Conservation (phyloP, 768 basidiomycete species). For the Psilocybe tampanensis region DNA sequence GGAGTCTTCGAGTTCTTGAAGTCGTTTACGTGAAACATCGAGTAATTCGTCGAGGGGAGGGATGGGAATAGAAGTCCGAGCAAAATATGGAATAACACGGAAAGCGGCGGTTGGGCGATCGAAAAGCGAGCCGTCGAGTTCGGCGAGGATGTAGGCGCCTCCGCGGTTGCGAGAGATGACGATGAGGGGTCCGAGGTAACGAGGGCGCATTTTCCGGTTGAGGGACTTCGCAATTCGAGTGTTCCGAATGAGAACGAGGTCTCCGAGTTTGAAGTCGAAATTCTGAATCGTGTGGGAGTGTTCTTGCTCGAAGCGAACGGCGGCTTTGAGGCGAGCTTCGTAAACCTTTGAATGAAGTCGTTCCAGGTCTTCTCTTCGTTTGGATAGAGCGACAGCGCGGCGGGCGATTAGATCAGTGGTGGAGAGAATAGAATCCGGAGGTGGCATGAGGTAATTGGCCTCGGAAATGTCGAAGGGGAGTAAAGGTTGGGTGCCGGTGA, state of each 20-base stretch:
- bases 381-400: slow-evolving; percentile 21
- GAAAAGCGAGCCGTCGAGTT: background rate
- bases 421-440: background rate
- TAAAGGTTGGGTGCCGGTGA: slow-evolving; percentile 28
- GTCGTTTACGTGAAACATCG: background rate
- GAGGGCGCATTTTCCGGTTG: slow-evolving; percentile 1
- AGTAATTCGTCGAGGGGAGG: background rate
- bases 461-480: background rate
- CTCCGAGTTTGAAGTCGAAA: slow-evolving; percentile 23
- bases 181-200: background rate
- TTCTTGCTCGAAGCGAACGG: slow-evolving; percentile 15
- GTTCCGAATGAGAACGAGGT: slow-evolving; percentile 35
- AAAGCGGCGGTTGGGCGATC: background rate
- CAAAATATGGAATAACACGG: background rate
- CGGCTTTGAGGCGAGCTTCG: slow-evolving; percentile 10
- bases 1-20: background rate
- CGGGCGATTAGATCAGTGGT: slow-evolving; percentile 18
- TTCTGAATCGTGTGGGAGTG: slow-evolving; percentile 24
- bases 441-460: background rate
- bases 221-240: slow-evolving; percentile 2
- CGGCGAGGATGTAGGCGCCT: background rate
- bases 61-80: background rate
- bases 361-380: slow-evolving; percentile 8
- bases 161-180: background rate
- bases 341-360: slow-evolving; percentile 13